A percentile compares a stretch with the other conserved stretches of the same genome.
Evolutionary conservation across 176 grass and related monocot genomes (phyloP).

Genomic region (Carex scoparia): DNA sequence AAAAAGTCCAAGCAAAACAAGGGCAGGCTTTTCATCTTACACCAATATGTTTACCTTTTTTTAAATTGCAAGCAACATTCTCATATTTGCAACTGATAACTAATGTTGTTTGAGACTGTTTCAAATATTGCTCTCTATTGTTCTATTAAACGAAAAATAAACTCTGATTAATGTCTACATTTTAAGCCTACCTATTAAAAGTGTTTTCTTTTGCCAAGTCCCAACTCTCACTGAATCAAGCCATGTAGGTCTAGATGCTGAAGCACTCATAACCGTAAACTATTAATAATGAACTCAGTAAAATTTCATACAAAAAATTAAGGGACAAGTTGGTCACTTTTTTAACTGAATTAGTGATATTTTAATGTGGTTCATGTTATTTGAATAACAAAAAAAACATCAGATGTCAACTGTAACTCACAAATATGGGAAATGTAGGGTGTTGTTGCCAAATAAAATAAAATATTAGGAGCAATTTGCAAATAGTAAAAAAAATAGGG

Average conservation of each 20-base stretch:
- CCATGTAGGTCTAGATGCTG: background rate
- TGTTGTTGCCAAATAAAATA: background rate
- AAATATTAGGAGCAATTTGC: slow-evolving; percentile 8
- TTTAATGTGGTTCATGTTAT: background rate
- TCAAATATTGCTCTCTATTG: background rate
- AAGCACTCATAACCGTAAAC: background rate
- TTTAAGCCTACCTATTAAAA: background rate
- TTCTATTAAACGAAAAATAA: background rate
- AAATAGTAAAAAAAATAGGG: background rate
- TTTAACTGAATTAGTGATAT: background rate
- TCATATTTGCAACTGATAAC: background rate
- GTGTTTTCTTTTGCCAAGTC: background rate
- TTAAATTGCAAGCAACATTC: background rate
- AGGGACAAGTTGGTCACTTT: background rate
- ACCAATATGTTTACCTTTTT: background rate
- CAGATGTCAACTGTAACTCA: background rate
- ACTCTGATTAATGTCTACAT: background rate
- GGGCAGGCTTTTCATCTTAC: background rate
- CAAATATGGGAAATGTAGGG: background rate
- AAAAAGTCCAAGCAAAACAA: background rate
- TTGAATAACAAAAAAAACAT: background rate
- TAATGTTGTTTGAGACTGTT: background rate
- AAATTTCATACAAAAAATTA: background rate
- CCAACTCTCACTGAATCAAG: background rate
- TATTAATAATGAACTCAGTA: background rate